Base-by-base conservation (phyloP, 176 grass and related monocot species). In the Secale cereale region DNA sequence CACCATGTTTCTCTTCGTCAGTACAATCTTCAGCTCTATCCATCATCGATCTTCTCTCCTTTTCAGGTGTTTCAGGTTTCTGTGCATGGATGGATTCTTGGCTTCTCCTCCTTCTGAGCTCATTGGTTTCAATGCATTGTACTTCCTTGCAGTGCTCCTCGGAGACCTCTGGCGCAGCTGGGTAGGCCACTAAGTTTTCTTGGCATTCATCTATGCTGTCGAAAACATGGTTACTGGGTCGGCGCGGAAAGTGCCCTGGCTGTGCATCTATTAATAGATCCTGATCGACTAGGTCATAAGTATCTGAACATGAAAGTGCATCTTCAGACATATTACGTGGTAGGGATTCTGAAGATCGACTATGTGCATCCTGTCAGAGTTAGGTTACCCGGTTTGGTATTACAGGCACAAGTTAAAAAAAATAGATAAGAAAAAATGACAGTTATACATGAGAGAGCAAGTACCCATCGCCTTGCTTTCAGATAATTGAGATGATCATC, bases 111-210 rank as follows among this genome's bases (percentile, higher is more conserved):
- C 50, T 73, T 33, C 88, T 85, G 6, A 81, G 43, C 31, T 83
- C 66, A 60, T 91, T 81, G 25, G 70, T 89, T 78, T 96, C 84
- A 19, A 98, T 83, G 77, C 93, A 95, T 29, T 76, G 86, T 1
- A 99, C 97, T 87, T 99, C 93, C 77, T 96, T 96, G 88, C 93
- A 96, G 19, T 94, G 83, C 15, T 95, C 93, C 54, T 94, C 86
- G 19, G 67, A 78, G 19, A 82, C n/a, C 8, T 85, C 82, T 9
- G 60, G 62, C 37, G 43, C 23, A 52, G 30, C 29, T 81, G 35
- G 73, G 10, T 45, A 74, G 65, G 28, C 70, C 65, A 57, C 32
- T 29, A 29, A 78, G 1, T 62, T 74, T 77, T 22, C 78, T 78
- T 86, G 82, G 79, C 61, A 33, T 40, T 69, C 79, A 33, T 83